Evolutionary conservation across 192 early-diverging fungal genomes (phyloP).

Genomic region (Umbelopsis ramanniana): DNA sequence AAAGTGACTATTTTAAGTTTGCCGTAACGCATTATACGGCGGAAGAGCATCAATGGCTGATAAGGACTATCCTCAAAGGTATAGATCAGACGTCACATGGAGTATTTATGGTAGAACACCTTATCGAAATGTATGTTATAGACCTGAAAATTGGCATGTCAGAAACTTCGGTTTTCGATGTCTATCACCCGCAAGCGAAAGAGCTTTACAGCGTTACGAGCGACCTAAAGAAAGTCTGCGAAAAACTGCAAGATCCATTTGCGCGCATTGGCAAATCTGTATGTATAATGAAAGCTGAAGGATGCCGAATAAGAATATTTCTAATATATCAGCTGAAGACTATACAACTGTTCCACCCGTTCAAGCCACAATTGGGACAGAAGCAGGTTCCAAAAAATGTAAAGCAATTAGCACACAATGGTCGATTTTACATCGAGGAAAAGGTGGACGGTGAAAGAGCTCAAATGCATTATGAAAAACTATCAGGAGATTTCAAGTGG

Average conservation of each 20-base stretch:
- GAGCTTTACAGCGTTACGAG: slow-evolving; percentile 70
- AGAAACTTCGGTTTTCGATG: slow-evolving; percentile 67
- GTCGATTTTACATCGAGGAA: slow-evolving; percentile 78
- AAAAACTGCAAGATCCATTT: slow-evolving; percentile 56
- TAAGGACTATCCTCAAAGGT: slow-evolving; percentile 77
- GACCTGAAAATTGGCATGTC: slow-evolving; percentile 76
- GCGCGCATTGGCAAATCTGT: slow-evolving; percentile 18
- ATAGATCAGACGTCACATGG: not conserved
- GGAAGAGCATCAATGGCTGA: slow-evolving; percentile 77
- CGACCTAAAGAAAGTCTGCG: slow-evolving; percentile 61
- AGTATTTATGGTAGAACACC: not conserved
- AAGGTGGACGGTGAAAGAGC: slow-evolving; percentile 84
- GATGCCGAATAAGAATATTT: not conserved
- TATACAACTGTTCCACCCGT: slow-evolving; percentile 60
- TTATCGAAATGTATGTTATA: slow-evolving; percentile 20
- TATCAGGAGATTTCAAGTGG: slow-evolving; percentile 42
- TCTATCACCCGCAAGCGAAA: slow-evolving; percentile 73
- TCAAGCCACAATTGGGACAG: slow-evolving; percentile 72
- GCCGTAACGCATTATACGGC: slow-evolving; percentile 64
- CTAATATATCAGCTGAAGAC: slow-evolving; percentile 32
- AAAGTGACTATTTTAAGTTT: slow-evolving; percentile 48
- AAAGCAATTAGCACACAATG: slow-evolving; percentile 47
- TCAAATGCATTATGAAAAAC: slow-evolving; percentile 59
- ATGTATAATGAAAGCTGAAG: not conserved
- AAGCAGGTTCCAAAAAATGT: slow-evolving; percentile 52